Evolutionary conservation across 257 asterid genomes (phyloP), one percentile per base, ranked within the genome.

Genomic region (Apocynum venetum): DNA sequence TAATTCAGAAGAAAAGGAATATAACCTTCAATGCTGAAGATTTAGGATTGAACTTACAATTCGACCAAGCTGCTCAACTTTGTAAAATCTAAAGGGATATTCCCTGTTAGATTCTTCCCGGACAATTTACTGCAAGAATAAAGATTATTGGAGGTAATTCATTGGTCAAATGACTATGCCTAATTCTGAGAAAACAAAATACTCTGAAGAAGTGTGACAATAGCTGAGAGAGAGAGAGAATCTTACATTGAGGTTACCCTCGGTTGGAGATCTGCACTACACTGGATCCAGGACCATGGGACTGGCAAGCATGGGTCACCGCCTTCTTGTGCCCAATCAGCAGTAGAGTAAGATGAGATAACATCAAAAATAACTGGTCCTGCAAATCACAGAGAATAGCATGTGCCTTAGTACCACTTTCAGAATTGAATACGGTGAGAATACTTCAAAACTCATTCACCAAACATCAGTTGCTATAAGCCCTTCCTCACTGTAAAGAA

Each of bases 281-380:
- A 96, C 66, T 82, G 88, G 76, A 96, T 86, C 99, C 98, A 96
- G 59, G 99, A 88, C 97, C 97, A 93, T 77, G 98, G 91, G 75
- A 86, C 90, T 7, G 99, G 99, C 76, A 96, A 85, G 88, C 99
- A 96, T 6, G 98, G 98, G 69, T 96, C 99, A 4, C 99, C 99
- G 72, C 97, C 98, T 87, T 96, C 99, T 51, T 81, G 87, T 53
- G 96, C 97, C 99, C 96, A 96, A 76, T 77, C 88, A 71, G 87
- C 82, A 35, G 88, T 85, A 56, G 91, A 63, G 85, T 85, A 88
- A 41, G 83, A 77, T 49, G 87, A 80, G 31, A 83, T 77, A 47
- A 93, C 73, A 79, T 85, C 77, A 68, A 91, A 87, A 84, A 96
- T 82, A 82, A 87, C 66, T 72, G 92, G 86, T 67, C 90, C 99